Conservation (phyloP, 2,329 filamentous ascomycete genomes). For the Aureobasidium pullulans region DNA sequence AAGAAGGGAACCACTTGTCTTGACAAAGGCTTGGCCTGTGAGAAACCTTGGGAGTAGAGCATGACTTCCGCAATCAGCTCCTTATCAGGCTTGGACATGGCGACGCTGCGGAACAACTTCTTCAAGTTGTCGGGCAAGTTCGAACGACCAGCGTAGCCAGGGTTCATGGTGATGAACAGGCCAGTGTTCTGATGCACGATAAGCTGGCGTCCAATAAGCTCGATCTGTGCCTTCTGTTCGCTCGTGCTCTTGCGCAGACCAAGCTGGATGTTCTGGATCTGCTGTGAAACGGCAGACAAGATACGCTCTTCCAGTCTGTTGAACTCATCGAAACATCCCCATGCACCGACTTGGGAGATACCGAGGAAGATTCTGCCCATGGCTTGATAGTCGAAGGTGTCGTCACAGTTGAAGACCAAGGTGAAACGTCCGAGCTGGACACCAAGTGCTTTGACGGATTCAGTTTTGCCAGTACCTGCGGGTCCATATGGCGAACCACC, state of each 20-base stretch:
- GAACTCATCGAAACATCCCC: slow-evolving; percentile 99
- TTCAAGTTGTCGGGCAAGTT: slow-evolving; percentile 98
- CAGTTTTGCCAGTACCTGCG: slow-evolving; percentile 96
- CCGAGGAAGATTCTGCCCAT: slow-evolving; percentile 99
- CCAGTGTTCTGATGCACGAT: slow-evolving; percentile 88
- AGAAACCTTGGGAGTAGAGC: slow-evolving; percentile 99
- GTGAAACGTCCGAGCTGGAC: slow-evolving; percentile 95
- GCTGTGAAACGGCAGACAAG: slow-evolving; percentile 93
- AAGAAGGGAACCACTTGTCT: slow-evolving; percentile 98
- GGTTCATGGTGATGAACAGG: slow-evolving; percentile 99
- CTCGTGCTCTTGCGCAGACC: slow-evolving; percentile 79
- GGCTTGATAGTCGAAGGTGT: slow-evolving; percentile 98
- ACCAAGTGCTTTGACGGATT: slow-evolving; percentile 96
- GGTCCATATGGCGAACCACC: slow-evolving; percentile 96
- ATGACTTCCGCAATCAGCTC: slow-evolving; percentile 99
- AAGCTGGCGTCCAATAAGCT: slow-evolving; percentile 85
- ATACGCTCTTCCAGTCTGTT: slow-evolving; percentile 98
- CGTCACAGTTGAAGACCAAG: slow-evolving; percentile 97
- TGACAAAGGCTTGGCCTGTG: slow-evolving; percentile 85
- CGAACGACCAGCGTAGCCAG: slow-evolving; percentile 94
- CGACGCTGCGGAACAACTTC: slow-evolving; percentile 97
- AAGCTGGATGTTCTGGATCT: slow-evolving; percentile 98
- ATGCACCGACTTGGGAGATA: slow-evolving; percentile 97
- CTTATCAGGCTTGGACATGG: slow-evolving; percentile 99
- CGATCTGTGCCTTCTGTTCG: slow-evolving; percentile 81